A percentile compares a stretch with the other conserved stretches of the same genome.
Evolutionary conservation across 306 rosid genomes (phyloP).

Genomic region (Cicer arietinum): DNA sequence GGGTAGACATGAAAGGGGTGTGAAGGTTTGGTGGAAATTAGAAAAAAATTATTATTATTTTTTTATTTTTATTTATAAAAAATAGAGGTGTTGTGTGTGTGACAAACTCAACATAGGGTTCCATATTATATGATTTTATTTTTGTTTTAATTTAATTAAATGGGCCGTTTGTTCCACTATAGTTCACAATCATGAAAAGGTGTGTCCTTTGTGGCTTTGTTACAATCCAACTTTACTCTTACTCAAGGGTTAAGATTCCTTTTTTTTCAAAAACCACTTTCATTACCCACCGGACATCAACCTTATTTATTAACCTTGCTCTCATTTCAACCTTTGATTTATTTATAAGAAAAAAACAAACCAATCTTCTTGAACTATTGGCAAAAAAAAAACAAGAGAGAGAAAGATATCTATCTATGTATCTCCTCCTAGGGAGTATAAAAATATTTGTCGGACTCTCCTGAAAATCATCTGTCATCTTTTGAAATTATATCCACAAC

Average conservation of each 20-base stretch:
- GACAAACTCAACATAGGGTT: conserved; percentile 52
- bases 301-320: conserved; percentile 47
- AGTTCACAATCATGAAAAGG: conserved; percentile 54
- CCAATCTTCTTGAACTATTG: conserved; percentile 1
- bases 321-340: conserved; percentile 26
- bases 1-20: conserved; percentile 9
- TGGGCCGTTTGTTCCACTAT: conserved; percentile 49
- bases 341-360: conserved; percentile 32
- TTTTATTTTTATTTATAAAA: neutral
- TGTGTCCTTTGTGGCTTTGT: conserved; percentile 52
- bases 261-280: conserved; percentile 46
- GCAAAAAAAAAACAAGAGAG: conserved; percentile 26
- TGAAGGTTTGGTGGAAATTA: conserved; percentile 4
- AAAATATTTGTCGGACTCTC: conserved; percentile 51
- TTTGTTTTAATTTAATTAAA: neutral
- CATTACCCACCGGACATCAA: conserved; percentile 42
- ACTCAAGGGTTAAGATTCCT: conserved; percentile 52
- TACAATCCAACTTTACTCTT: conserved; percentile 49
- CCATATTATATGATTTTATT: neutral
- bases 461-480: conserved; percentile 45
- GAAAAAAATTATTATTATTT: neutral
- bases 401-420: conserved; percentile 34
- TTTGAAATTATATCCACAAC: conserved; percentile 48
- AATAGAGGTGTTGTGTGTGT: neutral
- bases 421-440: conserved; percentile 44